phyloP scores from a whole-genome alignment of 2,329 filamentous ascomycete genomes.

The Pleomassaria siparia region DNA sequence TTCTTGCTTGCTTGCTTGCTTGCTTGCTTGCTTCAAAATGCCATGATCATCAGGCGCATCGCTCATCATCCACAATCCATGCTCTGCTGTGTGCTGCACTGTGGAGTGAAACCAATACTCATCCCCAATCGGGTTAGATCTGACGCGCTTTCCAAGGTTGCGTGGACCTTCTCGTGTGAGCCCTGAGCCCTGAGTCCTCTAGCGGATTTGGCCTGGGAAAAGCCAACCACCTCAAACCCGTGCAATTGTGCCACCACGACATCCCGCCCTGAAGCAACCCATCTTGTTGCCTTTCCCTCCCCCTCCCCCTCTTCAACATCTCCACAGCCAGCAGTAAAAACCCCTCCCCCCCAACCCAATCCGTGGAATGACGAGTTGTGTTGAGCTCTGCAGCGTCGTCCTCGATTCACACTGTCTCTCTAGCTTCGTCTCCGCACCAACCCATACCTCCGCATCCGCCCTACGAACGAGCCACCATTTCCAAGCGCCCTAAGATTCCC shows the following conservation, averaged over 20 bases:
- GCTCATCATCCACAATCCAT: too few species aligned
- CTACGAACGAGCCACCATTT: slow-evolving; percentile 7
- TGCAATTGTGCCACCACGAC: slow-evolving; percentile 7
- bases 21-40: not conserved
- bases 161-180: slow-evolving; percentile 2
- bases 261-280: not conserved
- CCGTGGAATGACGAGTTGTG: not conserved
- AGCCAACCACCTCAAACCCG: slow-evolving; percentile 3
- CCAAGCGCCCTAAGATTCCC: slow-evolving; percentile 8
- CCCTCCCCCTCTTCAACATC: too few species aligned
- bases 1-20: not conserved
- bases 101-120: not conserved
- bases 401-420: too few species aligned
- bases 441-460: slow-evolving; percentile 6
- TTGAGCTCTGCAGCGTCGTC: not conserved
- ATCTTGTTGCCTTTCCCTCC: too few species aligned
- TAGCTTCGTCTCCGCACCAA: slow-evolving; percentile 1
- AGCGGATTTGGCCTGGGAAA: not conserved
- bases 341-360: too few species aligned
- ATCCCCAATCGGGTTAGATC: slow-evolving; percentile 1
- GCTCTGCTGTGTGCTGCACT: not conserved
- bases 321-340: too few species aligned
- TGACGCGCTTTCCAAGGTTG: slow-evolving; percentile 1
- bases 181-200: too few species aligned
- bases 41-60: not conserved